A percentile compares a stretch with the other conserved stretches of the same genome.
These are phyloP conservation scores for Botrytis cinerea DNA, from an alignment of 2,329 filamentous ascomycete genomes.

Conservation along the genomic window DNA sequence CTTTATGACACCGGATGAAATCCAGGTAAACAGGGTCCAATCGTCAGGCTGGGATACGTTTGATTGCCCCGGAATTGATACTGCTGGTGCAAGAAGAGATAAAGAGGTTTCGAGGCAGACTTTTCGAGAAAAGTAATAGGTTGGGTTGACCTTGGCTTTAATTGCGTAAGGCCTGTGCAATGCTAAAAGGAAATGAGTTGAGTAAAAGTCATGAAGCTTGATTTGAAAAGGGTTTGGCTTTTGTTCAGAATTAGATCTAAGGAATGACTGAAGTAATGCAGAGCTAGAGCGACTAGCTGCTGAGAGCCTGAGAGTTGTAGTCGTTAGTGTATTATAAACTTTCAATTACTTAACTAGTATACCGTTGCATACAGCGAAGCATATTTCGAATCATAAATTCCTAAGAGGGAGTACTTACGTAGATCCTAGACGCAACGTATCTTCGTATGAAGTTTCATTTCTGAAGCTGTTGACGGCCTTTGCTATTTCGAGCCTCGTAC, in stretches of 20 bases:
- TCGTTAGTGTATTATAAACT: neutral
- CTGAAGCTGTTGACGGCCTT: conserved; percentile 51
- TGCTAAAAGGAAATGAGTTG: conserved; percentile 56
- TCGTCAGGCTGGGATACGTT: conserved; percentile 10
- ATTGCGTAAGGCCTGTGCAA: conserved; percentile 54
- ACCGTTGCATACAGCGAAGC: neutral
- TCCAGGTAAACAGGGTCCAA: conserved; percentile 13
- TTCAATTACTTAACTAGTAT: neutral
- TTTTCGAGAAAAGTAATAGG: conserved; percentile 54
- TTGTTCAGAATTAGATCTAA: neutral
- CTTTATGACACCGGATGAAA: neutral
- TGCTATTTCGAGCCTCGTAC: conserved; percentile 48
- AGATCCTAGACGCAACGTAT: conserved; percentile 50
- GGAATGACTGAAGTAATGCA: conserved; percentile 13
- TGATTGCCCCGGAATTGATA: conserved; percentile 11
- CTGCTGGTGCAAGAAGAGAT: conserved; percentile 25
- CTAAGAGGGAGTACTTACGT: conserved; percentile 40
- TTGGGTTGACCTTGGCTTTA: conserved; percentile 47
- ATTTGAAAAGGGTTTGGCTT: conserved; percentile 31
- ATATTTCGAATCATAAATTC: neutral
- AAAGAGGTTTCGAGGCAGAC: conserved; percentile 49
- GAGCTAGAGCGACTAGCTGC: conserved; percentile 12
- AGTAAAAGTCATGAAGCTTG: conserved; percentile 53
- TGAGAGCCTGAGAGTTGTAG: neutral
- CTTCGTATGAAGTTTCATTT: conserved; percentile 48